Conservation (phyloP, 352 stramenopile genomes). For the Halophytophthora batemanensis region DNA sequence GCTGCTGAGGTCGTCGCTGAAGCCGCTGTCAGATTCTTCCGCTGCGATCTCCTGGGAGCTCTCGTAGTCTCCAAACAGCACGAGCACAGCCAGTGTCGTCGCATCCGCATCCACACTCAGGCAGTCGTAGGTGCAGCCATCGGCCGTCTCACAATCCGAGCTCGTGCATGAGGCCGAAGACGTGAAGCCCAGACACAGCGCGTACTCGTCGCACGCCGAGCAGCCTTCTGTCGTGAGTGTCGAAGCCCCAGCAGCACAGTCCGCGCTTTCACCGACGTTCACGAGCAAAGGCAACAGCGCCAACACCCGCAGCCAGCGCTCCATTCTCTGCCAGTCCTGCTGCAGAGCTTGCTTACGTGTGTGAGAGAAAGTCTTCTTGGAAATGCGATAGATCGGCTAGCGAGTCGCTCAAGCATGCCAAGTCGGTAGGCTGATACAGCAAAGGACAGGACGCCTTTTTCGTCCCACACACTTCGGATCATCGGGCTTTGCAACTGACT, state of each 20-base stretch:
- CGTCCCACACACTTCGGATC: too few species aligned
- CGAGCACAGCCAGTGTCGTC: constrained; percentile 17
- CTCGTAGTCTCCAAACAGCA: constrained; percentile 27
- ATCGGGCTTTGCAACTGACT: too few species aligned
- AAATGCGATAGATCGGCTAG: too few species aligned
- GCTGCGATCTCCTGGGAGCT: constrained; percentile 23
- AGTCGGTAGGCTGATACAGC: too few species aligned
- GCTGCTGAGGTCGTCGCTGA: constrained; percentile 3
- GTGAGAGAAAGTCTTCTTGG: too few species aligned
- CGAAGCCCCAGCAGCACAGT: constrained; percentile 17
- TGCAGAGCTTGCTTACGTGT: too few species aligned
- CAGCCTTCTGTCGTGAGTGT: constrained; percentile 25
- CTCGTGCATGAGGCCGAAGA: constrained; percentile 17
- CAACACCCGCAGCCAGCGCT: constrained; percentile 3
- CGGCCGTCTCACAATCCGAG: constrained; percentile 24
- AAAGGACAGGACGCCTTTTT: too few species aligned
- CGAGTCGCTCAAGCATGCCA: too few species aligned
- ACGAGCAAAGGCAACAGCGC: neutral
- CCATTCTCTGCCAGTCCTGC: too few species aligned
- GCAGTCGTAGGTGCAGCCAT: constrained; percentile 29
- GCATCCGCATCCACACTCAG: constrained; percentile 19
- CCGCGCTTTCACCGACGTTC: constrained; percentile 7
- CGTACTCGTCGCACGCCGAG: constrained; percentile 19
- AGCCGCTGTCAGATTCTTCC: constrained; percentile 7
- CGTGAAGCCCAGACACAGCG: constrained; percentile 25